Evolutionary conservation across 2,329 filamentous ascomycete genomes (phyloP), one percentile per base, ranked within the genome.

Genomic region (Lanzia echinophila): DNA sequence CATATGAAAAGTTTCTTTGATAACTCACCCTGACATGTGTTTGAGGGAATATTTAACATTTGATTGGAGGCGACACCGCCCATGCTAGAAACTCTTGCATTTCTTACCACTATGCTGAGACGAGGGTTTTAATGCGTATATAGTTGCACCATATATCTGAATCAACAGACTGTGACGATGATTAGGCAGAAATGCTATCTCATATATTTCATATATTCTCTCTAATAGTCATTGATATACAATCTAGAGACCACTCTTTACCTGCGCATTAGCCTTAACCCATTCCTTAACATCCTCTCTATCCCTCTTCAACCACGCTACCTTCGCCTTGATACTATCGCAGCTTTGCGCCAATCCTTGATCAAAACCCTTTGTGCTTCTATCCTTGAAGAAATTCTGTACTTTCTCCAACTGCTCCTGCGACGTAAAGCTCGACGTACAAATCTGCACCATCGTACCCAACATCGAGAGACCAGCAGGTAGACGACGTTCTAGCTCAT

Each of bases 391-490:
- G 79, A 96, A 97, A 5, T 76, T 74, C 70, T 92, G 78, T 22
- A 96, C 84, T 57, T 84, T 79, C 58, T 83, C 78, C 55, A 92
- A 75, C 72, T 96, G 90, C 63, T 87, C 82, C 58, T 83, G 74
- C 57, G 79, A 85, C 19, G 88, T 88, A 72, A 96, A 95, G 67
- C 86, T 85, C 41, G 83, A 84, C 1, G 88, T 92, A 64, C 85
- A 87, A 63, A 96, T 88, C 55, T 83, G 82, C 3, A 97, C 88
- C 63, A 96, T 85, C 43, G 81, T 84, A 60, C 90, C 87, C 45
- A 97, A 77, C 81, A 97, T 92, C 36, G 87, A 86, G 62, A 95
- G 79, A 17, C 84, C 86, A n/a, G 92, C 89, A 28, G 90, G 91
- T 44, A 96, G 81, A 66, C 88, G 85, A 76, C 87, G 83, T 69